A percentile compares a stretch with the other conserved stretches of the same genome.
These are phyloP conservation scores for Exophiala dermatitidis DNA, from an alignment of 2,329 filamentous ascomycete species.

Conservation along the genomic window DNA sequence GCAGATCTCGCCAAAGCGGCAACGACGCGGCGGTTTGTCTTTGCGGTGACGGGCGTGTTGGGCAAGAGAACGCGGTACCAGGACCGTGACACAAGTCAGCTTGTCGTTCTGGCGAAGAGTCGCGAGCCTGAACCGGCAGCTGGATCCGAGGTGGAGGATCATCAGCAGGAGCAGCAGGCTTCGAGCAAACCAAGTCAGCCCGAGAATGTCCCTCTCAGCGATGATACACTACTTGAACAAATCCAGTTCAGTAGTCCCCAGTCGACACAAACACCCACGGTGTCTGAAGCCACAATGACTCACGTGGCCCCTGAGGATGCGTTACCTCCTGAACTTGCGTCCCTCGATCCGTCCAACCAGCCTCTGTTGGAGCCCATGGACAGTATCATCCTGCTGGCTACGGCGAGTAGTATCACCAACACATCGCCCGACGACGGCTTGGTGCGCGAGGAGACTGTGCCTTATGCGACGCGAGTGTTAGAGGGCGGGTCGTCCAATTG, in stretches of 20 bases:
- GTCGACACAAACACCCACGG: slow-evolving; percentile 26
- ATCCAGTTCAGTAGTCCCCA: slow-evolving; percentile 61
- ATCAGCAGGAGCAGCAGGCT: slow-evolving; percentile 4
- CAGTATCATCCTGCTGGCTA: slow-evolving; percentile 72
- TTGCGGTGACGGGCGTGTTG: slow-evolving; percentile 74
- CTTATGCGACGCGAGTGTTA: slow-evolving; percentile 82
- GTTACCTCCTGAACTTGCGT: slow-evolving; percentile 56
- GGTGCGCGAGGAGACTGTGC: slow-evolving; percentile 86
- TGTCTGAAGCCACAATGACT: slow-evolving; percentile 20
- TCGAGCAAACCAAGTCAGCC: slow-evolving; percentile 42
- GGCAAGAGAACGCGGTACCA: slow-evolving; percentile 55
- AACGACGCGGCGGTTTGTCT: slow-evolving; percentile 62
- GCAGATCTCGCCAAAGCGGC: slow-evolving; percentile 64
- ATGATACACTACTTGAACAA: slow-evolving; percentile 84
- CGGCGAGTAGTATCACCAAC: slow-evolving; percentile 83
- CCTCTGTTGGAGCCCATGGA: slow-evolving; percentile 76
- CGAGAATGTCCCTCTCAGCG: slow-evolving; percentile 69
- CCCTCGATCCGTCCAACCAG: slow-evolving; percentile 69
- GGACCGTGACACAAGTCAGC: slow-evolving; percentile 58
- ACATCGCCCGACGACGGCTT: slow-evolving; percentile 76
- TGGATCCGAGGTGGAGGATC: too few relatives aligned
- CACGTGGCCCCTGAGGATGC: slow-evolving; percentile 37
- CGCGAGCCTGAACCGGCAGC: slow-evolving; percentile 26
- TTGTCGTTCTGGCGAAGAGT: slow-evolving; percentile 85
- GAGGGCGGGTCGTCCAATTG: slow-evolving; percentile 88